Conservation (phyloP, 805 yeast genomes). For the Kodamaea restingae region DNA sequence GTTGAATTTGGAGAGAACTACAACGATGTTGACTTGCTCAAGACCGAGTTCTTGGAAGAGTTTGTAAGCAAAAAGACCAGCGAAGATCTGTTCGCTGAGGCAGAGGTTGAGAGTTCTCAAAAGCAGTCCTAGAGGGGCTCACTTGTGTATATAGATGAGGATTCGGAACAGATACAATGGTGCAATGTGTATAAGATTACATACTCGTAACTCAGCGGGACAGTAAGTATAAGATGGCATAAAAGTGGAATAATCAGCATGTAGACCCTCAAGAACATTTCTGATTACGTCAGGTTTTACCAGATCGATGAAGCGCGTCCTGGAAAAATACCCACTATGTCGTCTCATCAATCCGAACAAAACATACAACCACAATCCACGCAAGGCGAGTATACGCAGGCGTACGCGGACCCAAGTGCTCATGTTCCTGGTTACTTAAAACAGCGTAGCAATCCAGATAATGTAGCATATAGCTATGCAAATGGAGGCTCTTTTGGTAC, state of each 20-base stretch:
- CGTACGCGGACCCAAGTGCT: too few relatives aligned
- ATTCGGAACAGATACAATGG: too few relatives aligned
- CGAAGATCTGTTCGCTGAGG: conserved; percentile 12
- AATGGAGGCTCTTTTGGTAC: conserved; percentile 20
- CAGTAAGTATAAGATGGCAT: too few relatives aligned
- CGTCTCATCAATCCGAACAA: not conserved
- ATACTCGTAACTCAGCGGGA: too few relatives aligned
- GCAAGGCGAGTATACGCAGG: too few relatives aligned
- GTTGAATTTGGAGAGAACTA: conserved; percentile 65
- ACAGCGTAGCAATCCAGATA: too few relatives aligned
- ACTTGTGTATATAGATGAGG: not conserved
- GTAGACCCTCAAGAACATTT: not conserved
- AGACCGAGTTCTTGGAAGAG: conserved; percentile 33
- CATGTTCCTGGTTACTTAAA: too few relatives aligned
- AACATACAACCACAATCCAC: not conserved
- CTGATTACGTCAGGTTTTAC: conserved; percentile 1
- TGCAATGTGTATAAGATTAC: too few relatives aligned
- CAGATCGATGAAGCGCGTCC: conserved; percentile 1
- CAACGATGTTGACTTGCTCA: conserved; percentile 34
- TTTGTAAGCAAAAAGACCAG: conserved; percentile 27
- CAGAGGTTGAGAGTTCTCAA: conserved; percentile 2
- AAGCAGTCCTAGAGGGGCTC: not conserved
- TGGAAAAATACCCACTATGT: not conserved
- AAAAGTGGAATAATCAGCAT: too few relatives aligned
- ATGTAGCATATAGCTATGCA: too few relatives aligned